phyloP scores from a whole-genome alignment of 768 basidiomycete species.

The Tricholoma hemisulphureum region DNA sequence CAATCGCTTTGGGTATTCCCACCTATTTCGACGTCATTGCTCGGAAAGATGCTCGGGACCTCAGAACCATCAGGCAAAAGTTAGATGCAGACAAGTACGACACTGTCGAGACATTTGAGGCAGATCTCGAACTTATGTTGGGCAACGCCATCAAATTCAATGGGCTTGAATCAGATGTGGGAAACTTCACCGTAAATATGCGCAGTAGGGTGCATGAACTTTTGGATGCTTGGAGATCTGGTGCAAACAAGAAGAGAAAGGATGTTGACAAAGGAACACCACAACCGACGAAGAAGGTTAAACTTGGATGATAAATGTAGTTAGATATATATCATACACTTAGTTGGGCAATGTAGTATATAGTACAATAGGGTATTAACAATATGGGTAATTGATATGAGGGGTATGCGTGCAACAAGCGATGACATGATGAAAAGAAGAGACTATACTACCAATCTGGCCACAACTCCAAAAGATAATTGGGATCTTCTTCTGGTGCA shows the following conservation, averaged over 20 bases:
- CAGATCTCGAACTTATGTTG: slow-evolving; percentile 85
- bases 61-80: slow-evolving; percentile 76
- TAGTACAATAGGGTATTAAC: slow-evolving; percentile 31
- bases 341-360: slow-evolving; percentile 13
- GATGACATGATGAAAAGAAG: background rate
- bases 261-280: slow-evolving; percentile 64
- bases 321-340: slow-evolving; percentile 12
- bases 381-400: slow-evolving; percentile 16
- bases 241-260: slow-evolving; percentile 67
- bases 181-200: slow-evolving; percentile 51
- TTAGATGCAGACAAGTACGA: slow-evolving; percentile 84
- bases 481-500: slow-evolving; percentile 70
- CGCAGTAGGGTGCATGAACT: slow-evolving; percentile 55
- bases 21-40: slow-evolving; percentile 87
- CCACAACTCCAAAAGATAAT: slow-evolving; percentile 56
- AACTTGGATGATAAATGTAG: slow-evolving; percentile 42
- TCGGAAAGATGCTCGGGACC: slow-evolving; percentile 82
- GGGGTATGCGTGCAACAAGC: background rate
- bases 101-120: slow-evolving; percentile 72
- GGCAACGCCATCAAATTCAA: slow-evolving; percentile 90
- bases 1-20: slow-evolving; percentile 76
- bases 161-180: slow-evolving; percentile 77
- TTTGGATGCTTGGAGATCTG: slow-evolving; percentile 46
- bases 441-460: slow-evolving; percentile 51
- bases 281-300: slow-evolving; percentile 69